Percentiles rank a stretch among this genome's conserved stretches.
Evolutionary conservation across 352 stramenopile genomes (phyloP).

Genomic region (Globisporangium polare): DNA sequence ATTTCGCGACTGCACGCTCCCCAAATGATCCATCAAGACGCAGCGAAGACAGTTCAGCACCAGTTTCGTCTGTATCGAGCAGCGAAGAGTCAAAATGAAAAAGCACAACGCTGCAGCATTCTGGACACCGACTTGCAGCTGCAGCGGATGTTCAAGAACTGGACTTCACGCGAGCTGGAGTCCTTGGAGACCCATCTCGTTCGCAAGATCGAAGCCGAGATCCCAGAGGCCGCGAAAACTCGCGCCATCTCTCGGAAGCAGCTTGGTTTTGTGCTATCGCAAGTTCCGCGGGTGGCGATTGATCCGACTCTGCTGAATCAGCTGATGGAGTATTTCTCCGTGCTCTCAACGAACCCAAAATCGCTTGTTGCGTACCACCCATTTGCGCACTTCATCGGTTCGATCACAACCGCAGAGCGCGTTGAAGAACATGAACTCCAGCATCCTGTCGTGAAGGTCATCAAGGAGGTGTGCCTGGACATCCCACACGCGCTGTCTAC

Average conservation of each 20-base stretch:
- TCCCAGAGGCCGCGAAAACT: conserved; percentile 25
- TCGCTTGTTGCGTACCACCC: conserved; percentile 31
- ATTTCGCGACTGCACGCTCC: conserved; percentile 28
- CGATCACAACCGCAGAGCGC: conserved; percentile 27
- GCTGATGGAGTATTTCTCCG: conserved; percentile 43
- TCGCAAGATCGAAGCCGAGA: conserved; percentile 34
- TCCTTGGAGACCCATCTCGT: conserved; percentile 29
- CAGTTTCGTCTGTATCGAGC: conserved; percentile 36
- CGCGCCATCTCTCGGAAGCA: conserved; percentile 42
- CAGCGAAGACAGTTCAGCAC: conserved; percentile 35
- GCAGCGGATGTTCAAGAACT: conserved; percentile 34
- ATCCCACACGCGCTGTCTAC: conserved; percentile 27
- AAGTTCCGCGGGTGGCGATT: conserved; percentile 38
- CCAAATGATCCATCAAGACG: conserved; percentile 38
- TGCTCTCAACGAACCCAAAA: conserved; percentile 11
- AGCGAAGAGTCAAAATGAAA: conserved; percentile 3
- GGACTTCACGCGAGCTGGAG: conserved; percentile 38
- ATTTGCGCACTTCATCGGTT: conserved; percentile 47
- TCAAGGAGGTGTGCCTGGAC: conserved; percentile 29
- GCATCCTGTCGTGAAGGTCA: conserved; percentile 21
- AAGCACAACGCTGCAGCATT: conserved; percentile 15
- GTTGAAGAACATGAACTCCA: conserved; percentile 24
- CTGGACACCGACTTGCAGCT: conserved; percentile 33
- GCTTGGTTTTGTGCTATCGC: conserved; percentile 45
- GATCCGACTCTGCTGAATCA: conserved; percentile 31